Evolutionary conservation across 768 basidiomycete genomes (phyloP).

Genomic region (Tricholoma bakamatsutake): DNA sequence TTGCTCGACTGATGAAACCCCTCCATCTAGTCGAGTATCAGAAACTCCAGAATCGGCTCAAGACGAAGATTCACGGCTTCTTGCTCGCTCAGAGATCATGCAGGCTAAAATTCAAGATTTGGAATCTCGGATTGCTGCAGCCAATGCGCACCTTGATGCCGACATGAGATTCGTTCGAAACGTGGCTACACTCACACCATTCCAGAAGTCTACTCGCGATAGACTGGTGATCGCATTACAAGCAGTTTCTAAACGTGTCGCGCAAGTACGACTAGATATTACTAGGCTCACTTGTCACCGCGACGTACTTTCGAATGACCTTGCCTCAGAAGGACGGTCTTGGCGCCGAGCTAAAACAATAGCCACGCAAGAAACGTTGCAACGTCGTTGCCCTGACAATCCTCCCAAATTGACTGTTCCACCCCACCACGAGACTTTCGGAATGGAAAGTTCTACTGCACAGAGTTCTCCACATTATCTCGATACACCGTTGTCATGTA

Average conservation of each 20-base stretch:
- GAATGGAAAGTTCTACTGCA: not conserved
- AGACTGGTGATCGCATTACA: conserved; percentile 59
- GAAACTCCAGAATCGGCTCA: conserved; percentile 11
- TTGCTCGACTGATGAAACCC: conserved; percentile 18
- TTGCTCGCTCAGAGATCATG: conserved; percentile 53
- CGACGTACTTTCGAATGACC: conserved; percentile 66
- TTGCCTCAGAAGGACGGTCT: conserved; percentile 62
- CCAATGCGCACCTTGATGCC: conserved; percentile 55
- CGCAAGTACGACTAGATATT: conserved; percentile 63
- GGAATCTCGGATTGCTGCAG: conserved; percentile 47
- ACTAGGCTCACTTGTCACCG: conserved; percentile 72
- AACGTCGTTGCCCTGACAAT: conserved; percentile 31
- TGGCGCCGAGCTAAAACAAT: conserved; percentile 62
- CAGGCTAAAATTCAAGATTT: conserved; percentile 60
- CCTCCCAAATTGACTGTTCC: conserved; percentile 34
- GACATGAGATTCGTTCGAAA: conserved; percentile 75
- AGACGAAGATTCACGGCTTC: conserved; percentile 27
- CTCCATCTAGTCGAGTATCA: conserved; percentile 6
- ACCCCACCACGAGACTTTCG: conserved; percentile 19
- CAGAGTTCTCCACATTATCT: conserved; percentile 5
- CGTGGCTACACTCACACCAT: conserved; percentile 80
- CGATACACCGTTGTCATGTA: conserved; percentile 23
- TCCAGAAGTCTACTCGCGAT: conserved; percentile 79
- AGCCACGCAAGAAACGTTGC: conserved; percentile 64
- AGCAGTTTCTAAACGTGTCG: conserved; percentile 57